These are phyloP conservation scores for Claviceps monticola DNA, from an alignment of 2,329 filamentous ascomycete genomes.

Conservation along the genomic window DNA sequence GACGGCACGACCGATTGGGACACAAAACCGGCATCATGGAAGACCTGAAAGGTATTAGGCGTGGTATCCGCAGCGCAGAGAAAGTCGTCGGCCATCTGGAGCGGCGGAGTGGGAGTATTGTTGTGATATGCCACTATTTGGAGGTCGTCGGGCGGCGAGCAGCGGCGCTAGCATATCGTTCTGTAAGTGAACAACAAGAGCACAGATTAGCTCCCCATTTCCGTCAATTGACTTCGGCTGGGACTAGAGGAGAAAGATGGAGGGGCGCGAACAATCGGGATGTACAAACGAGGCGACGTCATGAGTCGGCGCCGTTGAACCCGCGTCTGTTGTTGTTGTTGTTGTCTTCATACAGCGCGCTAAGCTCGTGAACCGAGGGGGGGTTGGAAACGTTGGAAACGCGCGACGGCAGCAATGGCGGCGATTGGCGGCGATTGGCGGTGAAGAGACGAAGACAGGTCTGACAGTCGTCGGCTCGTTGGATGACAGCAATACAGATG, in stretches of 20 bases:
- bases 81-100: slow-evolving; percentile 36
- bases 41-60: slow-evolving; percentile 40
- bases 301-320: not conserved
- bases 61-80: slow-evolving; percentile 30
- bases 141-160: not conserved
- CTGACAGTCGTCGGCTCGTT: not conserved
- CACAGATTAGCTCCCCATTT: not conserved
- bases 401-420: not conserved
- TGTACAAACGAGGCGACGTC: not conserved
- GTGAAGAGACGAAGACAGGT: not conserved
- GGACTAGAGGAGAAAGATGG: not conserved
- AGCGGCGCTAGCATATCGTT: not conserved
- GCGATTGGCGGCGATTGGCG: not conserved
- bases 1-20: slow-evolving; percentile 13
- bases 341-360: not conserved
- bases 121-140: not conserved
- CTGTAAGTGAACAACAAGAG: not conserved
- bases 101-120: not conserved
- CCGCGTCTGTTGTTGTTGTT: not conserved
- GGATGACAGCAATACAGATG: not conserved
- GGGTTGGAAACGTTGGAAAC: not conserved
- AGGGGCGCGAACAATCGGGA: not conserved
- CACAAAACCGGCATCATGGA: slow-evolving; percentile 30
- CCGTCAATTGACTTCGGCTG: not conserved
- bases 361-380: not conserved